Percentiles rank a stretch among this genome's conserved stretches.
These are phyloP conservation scores for Prillingera fragicola DNA, from an alignment of 1,284 basidiomycete genomes.

Conservation along the genomic window DNA sequence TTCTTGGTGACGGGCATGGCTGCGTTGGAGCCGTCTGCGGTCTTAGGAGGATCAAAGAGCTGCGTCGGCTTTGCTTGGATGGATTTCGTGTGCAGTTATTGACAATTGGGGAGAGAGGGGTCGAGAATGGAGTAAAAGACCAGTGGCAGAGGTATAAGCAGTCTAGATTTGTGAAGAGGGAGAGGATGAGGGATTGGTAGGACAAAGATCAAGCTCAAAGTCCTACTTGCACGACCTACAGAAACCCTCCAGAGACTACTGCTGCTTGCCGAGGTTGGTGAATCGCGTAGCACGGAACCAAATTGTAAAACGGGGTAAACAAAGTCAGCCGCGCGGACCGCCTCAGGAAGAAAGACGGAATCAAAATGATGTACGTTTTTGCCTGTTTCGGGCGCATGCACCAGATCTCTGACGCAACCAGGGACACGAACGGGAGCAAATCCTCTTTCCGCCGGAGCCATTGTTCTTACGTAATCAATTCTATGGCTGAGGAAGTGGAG, in stretches of 20 bases:
- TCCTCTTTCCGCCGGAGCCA: no score
- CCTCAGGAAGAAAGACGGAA: not conserved
- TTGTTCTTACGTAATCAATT: no score
- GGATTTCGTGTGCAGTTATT: not conserved
- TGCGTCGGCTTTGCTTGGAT: not conserved
- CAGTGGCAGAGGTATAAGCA: not conserved
- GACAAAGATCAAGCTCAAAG: not conserved
- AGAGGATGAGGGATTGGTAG: not conserved
- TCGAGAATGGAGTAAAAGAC: not conserved
- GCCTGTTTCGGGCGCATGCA: no score
- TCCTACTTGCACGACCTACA: no score
- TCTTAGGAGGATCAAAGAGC: not conserved
- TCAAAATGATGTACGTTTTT: no score
- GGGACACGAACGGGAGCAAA: no score
- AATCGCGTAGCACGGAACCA: no score
- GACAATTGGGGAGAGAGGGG: not conserved
- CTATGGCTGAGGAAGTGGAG: no score
- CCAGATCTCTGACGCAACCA: no score
- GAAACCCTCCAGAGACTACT: no score
- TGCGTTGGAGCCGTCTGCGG: not conserved
- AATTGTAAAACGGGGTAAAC: no score
- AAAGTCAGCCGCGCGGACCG: slow-evolving; percentile 1
- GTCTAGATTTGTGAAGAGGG: not conserved
- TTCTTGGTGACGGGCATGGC: slow-evolving; percentile 46
- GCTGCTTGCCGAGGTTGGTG: no score